A percentile compares a stretch with the other conserved stretches of the same genome.
Evolutionary conservation across 306 rosid genomes (phyloP).

Genomic region (Fragaria nilgerrensis): DNA sequence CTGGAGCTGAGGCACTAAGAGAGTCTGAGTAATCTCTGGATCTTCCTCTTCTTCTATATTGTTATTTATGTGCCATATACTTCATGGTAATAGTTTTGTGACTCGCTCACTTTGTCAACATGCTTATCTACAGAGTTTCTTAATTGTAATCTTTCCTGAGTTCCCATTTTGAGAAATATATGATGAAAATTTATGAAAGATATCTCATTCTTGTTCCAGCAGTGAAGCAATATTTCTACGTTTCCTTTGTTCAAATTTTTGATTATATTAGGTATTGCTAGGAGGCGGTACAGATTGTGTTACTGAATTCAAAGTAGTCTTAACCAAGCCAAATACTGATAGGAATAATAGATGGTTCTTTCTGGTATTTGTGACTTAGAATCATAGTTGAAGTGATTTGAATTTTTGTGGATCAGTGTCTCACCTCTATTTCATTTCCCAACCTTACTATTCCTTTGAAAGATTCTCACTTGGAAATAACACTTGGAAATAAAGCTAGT

Average conservation of each 20-base stretch:
- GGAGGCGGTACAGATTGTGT: not conserved
- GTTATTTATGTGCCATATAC: slow-evolving; percentile 1
- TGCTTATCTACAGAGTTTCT: not conserved
- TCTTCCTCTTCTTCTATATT: slow-evolving; percentile 9
- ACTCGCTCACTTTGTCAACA: not conserved
- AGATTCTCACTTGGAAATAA: not conserved
- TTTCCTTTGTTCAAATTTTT: not conserved
- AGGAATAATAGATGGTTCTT: not conserved
- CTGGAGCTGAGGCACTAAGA: slow-evolving; percentile 69
- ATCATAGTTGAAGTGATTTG: not conserved
- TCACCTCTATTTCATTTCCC: not conserved
- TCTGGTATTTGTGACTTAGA: slow-evolving; percentile 1
- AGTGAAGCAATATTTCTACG: not conserved
- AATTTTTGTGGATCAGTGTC: not conserved
- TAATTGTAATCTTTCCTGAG: slow-evolving; percentile 3
- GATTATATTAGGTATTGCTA: not conserved
- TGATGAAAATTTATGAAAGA: not conserved
- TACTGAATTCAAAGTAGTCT: not conserved
- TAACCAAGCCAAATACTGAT: not conserved
- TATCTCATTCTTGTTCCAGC: not conserved
- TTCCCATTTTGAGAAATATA: not conserved
- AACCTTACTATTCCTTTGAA: not conserved
- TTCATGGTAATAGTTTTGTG: slow-evolving; percentile 9
- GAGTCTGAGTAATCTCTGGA: slow-evolving; percentile 33
- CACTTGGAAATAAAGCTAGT: not conserved